A percentile compares a stretch with the other conserved stretches of the same genome.
These are phyloP conservation scores for Clonostachys chloroleuca DNA, from an alignment of 2,329 filamentous ascomycete genomes.

Conservation along the genomic window DNA sequence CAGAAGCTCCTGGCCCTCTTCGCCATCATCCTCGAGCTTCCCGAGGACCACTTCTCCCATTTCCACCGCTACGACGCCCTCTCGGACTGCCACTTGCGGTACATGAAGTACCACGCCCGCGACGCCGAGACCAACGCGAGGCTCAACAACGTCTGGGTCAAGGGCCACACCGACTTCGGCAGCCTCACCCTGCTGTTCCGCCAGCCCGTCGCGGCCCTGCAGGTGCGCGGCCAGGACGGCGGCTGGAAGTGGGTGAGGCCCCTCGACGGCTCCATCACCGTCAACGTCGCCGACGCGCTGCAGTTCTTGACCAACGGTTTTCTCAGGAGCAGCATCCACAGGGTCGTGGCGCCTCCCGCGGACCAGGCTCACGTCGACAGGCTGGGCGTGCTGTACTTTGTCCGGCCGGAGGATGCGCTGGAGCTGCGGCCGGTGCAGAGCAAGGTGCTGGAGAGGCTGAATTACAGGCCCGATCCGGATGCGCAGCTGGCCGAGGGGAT, in stretches of 20 bases:
- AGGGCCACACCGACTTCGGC: conserved; percentile 49
- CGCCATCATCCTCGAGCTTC: conserved; percentile 50
- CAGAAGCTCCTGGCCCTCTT: conserved; percentile 25
- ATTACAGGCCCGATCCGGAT: conserved; percentile 14
- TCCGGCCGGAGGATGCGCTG: conserved; percentile 24
- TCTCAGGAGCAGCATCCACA: conserved; percentile 36
- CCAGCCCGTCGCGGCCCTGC: conserved; percentile 51
- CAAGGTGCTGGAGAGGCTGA: conserved; percentile 21
- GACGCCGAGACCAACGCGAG: conserved; percentile 34
- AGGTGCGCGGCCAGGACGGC: conserved; percentile 35
- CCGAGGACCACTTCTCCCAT: conserved; percentile 47
- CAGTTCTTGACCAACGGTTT: conserved; percentile 41
- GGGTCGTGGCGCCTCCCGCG: conserved; percentile 33
- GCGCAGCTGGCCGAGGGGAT: conserved; percentile 17
- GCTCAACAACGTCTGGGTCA: conserved; percentile 25
- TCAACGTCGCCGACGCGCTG: conserved; percentile 46
- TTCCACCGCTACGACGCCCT: conserved; percentile 46
- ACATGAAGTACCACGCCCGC: conserved; percentile 53
- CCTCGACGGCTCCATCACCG: conserved; percentile 42
- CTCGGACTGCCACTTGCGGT: conserved; percentile 52
- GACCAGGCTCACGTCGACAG: conserved; percentile 39
- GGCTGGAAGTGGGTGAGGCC: conserved; percentile 46
- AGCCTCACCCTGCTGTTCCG: conserved; percentile 52
- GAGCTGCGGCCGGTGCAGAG: conserved; percentile 22
- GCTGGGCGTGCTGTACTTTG: conserved; percentile 39